phyloP scores from a whole-genome alignment of 1,284 basidiomycete species.

The Tetrapyrgos nigripes region DNA sequence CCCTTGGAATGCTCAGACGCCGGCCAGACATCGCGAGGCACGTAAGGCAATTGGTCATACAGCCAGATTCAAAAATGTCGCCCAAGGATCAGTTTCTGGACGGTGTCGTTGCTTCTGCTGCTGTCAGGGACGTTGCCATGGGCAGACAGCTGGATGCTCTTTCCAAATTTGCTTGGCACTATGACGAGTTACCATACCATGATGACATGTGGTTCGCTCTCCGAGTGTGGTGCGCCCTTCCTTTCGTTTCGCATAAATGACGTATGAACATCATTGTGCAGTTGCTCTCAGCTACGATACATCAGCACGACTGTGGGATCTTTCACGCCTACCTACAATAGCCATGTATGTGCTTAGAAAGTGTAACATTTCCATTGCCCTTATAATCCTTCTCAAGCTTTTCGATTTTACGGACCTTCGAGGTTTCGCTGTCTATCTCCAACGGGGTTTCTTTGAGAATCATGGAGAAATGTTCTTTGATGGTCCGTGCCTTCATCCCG shows the following conservation, averaged over 20 bases:
- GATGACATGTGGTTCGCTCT: conserved; percentile 80
- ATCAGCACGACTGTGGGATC: conserved; percentile 67
- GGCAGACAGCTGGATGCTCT: conserved; percentile 65
- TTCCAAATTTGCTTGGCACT: conserved; percentile 70
- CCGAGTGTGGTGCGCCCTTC: conserved; percentile 58
- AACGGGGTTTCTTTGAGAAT: conserved; percentile 64
- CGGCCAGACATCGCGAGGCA: conserved; percentile 67
- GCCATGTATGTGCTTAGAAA: conserved; percentile 54
- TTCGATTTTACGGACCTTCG: conserved; percentile 67
- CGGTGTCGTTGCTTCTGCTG: conserved; percentile 48
- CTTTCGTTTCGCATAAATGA: neutral
- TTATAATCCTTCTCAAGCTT: conserved; percentile 46
- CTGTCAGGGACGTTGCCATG: conserved; percentile 50
- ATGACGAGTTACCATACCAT: conserved; percentile 64
- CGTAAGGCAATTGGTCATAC: conserved; percentile 60
- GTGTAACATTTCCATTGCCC: conserved; percentile 1
- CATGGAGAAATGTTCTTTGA: conserved; percentile 59
- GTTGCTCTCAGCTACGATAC: conserved; percentile 66
- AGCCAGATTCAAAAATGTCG: conserved; percentile 42
- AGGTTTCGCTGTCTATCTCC: conserved; percentile 65
- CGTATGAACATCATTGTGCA: conserved; percentile 31
- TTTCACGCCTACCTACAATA: conserved; percentile 58
- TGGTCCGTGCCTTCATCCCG: conserved; percentile 44
- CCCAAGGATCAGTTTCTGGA: conserved; percentile 35
- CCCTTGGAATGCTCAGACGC: conserved; percentile 64